Evolutionary conservation across 73 alveolate species (phyloP).

Genomic region (Symbiodinium pilosum): DNA sequence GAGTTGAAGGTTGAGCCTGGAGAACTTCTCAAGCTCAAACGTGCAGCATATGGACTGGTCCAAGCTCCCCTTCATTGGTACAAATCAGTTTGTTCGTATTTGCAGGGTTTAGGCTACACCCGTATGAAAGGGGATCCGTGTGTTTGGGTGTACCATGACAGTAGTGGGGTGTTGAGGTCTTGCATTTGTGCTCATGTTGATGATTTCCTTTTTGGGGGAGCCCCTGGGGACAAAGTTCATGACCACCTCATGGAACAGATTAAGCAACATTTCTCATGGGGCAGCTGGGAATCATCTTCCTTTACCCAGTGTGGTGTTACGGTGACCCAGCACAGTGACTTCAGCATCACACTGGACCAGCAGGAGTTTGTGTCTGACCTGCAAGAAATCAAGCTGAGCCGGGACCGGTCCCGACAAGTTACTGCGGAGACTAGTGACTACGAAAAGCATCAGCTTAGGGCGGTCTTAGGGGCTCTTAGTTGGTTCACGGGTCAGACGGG

Average conservation of each 20-base stretch:
- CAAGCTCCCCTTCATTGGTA: slow-evolving; percentile 38
- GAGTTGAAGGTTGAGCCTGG: not conserved
- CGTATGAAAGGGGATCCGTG: not conserved
- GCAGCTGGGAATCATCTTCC: not conserved
- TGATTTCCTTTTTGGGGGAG: slow-evolving; percentile 21
- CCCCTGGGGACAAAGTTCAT: not conserved
- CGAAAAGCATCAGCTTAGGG: not conserved
- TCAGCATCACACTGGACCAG: not conserved
- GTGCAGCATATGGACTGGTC: slow-evolving; percentile 16
- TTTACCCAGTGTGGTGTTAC: slow-evolving; percentile 32
- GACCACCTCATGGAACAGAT: not conserved
- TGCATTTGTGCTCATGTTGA: slow-evolving; percentile 33
- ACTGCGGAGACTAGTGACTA: not conserved
- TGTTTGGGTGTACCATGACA: not conserved
- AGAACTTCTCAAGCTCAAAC: not conserved
- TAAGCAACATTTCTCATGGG: not conserved
- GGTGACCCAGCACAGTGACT: no score
- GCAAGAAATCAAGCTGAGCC: not conserved
- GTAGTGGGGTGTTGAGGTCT: not conserved
- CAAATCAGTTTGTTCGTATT: not conserved
- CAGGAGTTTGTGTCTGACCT: not conserved
- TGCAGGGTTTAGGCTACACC: not conserved
- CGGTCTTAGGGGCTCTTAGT: not conserved
- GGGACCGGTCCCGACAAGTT: not conserved
- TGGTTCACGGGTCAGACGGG: not conserved